Evolutionary conservation across 192 early-diverging fungal genomes (phyloP).

Genomic region (Haplosporangium gracile): DNA sequence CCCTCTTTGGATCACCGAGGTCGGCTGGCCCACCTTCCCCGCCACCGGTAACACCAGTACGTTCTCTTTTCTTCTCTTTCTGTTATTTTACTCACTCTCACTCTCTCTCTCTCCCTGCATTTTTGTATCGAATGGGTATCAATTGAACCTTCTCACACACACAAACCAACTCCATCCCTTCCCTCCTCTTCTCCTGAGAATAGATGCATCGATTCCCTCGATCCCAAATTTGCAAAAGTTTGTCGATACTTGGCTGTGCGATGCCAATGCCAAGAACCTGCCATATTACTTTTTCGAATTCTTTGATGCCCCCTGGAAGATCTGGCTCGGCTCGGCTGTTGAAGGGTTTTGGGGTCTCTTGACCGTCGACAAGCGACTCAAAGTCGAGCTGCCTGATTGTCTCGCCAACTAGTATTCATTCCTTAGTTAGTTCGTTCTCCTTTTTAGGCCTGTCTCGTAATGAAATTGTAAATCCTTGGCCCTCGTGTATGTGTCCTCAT

Average conservation of each 20-base stretch:
- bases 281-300: constrained; percentile 58
- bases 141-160: too few species aligned
- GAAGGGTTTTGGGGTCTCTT: constrained; percentile 42
- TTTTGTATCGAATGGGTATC: too few species aligned
- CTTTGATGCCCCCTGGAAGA: constrained; percentile 58
- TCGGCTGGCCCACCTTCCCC: constrained; percentile 51
- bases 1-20: constrained; percentile 27
- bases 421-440: not conserved
- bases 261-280: constrained; percentile 35
- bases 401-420: not conserved
- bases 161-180: not conserved
- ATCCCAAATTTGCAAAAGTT: constrained; percentile 47
- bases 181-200: not conserved
- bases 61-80: not conserved
- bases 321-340: constrained; percentile 22
- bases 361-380: constrained; percentile 32
- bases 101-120: too few species aligned
- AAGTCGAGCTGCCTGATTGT: constrained; percentile 43
- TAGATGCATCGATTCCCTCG: constrained; percentile 25
- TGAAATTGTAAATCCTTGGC: not conserved
- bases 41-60: not conserved
- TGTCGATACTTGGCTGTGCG: constrained; percentile 47
- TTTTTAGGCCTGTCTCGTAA: not conserved
- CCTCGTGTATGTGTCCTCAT: not conserved
- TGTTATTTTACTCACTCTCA: too few species aligned